Conservation (phyloP, 1,284 basidiomycete genomes). For the Stereum hirsutum region DNA sequence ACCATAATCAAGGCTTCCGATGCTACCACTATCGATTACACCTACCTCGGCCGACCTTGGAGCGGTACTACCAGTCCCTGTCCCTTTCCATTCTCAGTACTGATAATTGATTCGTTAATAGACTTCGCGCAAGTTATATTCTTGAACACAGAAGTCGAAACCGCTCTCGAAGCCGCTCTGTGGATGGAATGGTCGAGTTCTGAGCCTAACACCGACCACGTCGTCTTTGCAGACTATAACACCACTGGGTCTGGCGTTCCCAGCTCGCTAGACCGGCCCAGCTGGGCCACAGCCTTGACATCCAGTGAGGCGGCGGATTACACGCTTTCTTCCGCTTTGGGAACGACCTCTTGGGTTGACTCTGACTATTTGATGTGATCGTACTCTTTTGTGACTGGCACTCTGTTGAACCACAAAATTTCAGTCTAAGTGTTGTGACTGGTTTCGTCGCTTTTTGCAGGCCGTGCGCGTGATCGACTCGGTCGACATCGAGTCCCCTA, state of each 20-base stretch:
- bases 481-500: no score
- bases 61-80: slow-evolving; percentile 4
- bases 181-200: slow-evolving; percentile 38
- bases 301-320: slow-evolving; percentile 26
- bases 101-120: neutral
- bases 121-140: slow-evolving; percentile 20
- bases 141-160: slow-evolving; percentile 27
- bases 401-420: no score
- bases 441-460: no score
- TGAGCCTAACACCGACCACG: slow-evolving; percentile 28
- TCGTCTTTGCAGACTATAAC: slow-evolving; percentile 39
- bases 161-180: slow-evolving; percentile 30
- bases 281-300: slow-evolving; percentile 29
- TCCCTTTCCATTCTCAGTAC: neutral
- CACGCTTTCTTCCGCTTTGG: slow-evolving; percentile 32
- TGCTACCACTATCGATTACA: slow-evolving; percentile 15
- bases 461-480: no score
- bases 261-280: slow-evolving; percentile 22
- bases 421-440: no score
- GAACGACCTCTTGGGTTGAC: slow-evolving; percentile 40
- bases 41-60: slow-evolving; percentile 46
- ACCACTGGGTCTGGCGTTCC: slow-evolving; percentile 30
- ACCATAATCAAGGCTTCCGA: slow-evolving; percentile 35
- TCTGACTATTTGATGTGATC: slow-evolving; percentile 24
- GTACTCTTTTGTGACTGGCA: neutral